Evolutionary conservation across 129 eudicot genomes (phyloP).

Genomic region (Kitagawia praeruptora): DNA sequence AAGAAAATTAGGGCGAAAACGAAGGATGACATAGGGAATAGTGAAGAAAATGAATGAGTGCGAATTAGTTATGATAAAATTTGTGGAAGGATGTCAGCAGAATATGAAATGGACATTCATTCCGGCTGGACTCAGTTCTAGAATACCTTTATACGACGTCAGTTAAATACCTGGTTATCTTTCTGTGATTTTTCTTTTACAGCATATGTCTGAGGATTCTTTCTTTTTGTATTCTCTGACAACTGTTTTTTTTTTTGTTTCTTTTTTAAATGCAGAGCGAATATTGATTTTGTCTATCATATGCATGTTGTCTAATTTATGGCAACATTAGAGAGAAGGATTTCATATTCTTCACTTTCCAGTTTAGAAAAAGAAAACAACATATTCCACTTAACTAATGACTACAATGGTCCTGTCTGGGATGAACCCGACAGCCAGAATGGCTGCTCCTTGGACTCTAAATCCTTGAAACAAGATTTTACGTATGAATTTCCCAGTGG

Average conservation of each 20-base stretch:
- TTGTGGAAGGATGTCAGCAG: background rate
- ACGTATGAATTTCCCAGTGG: slow-evolving; percentile 30
- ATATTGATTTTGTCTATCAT: background rate
- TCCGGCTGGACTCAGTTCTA: background rate
- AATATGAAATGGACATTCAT: too few species aligned
- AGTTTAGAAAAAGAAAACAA: slow-evolving; percentile 38
- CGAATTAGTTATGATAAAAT: background rate
- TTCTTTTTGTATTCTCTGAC: background rate
- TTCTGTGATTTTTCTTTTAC: background rate
- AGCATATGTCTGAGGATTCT: background rate
- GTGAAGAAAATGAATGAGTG: background rate
- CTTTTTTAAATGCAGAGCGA: background rate
- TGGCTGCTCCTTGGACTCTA: slow-evolving; percentile 6
- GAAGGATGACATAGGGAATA: background rate
- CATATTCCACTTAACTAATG: slow-evolving; percentile 41
- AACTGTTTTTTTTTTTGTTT: background rate
- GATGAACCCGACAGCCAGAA: slow-evolving; percentile 26
- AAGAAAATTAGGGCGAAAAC: background rate
- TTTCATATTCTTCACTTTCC: slow-evolving; percentile 40
- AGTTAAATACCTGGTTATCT: background rate
- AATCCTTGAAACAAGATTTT: slow-evolving; percentile 19
- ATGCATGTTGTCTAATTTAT: slow-evolving; percentile 27
- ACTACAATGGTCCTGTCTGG: slow-evolving; percentile 48
- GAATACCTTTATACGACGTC: background rate
- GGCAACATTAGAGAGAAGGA: slow-evolving; percentile 39